Evolutionary conservation across 1,284 basidiomycete species (phyloP), one percentile per base, ranked within the genome.

Genomic region (Irpex sp.): DNA sequence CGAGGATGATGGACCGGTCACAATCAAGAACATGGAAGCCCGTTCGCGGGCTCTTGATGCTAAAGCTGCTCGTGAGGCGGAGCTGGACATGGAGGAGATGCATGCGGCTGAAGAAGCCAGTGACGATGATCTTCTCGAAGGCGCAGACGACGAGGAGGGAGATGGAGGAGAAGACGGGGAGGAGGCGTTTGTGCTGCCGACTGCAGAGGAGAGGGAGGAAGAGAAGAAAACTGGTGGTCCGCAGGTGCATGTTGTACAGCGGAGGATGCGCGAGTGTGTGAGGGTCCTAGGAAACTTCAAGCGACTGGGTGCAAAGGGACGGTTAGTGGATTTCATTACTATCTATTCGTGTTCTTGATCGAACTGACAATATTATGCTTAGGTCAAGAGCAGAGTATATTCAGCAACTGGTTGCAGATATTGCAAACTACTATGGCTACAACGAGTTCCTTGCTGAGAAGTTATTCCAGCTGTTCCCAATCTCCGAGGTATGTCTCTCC

Each of bases 381-480:
- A 92, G 94, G 68, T 83, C 93, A 67, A 81, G 96, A 58, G 85
- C 93, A 48, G 97, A 99, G 71, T 96, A 98, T 69, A 82, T 91
- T 53, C 87, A 92, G 49, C 96, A 98, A 74, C 80, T 99, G 53
- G 78, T 96, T 35, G 80, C 87, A 49, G 94, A 98, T 69, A 94
- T 98, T 69, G 88, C 87, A 14, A 94, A 84, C 68, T 99, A 99
- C 78, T 98, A 98, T 73, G 97, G 97, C 51, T 99, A 99, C 79
- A 99, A 98, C 71, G 88, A 93, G 10, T 99, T 95, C 78, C 83
- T 99, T 55, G 87, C 92, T 3, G 93, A 96, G 72, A 98, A 98
- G 77, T 80, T 99, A 21, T 96, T 98, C 78, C 88, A 92, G 66
- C 81, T 99, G 37, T 99, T 99, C 77, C 85, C 93, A 4, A 88